Evolutionary conservation across 805 yeast genomes (phyloP).

Genomic region (Nakazawaea populi): DNA sequence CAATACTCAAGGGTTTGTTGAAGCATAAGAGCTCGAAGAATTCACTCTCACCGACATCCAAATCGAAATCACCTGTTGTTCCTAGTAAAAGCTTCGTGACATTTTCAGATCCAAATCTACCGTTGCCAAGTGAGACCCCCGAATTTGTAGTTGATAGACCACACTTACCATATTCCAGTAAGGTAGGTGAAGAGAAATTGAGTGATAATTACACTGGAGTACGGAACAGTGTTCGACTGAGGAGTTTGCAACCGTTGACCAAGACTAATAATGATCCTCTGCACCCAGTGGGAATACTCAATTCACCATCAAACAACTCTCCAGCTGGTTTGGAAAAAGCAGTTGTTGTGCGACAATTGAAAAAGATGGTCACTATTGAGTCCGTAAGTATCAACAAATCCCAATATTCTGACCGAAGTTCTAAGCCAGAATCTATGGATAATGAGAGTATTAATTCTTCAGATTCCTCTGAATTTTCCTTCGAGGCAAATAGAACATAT

Average conservation of each 20-base stretch:
- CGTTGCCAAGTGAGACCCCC: conserved; percentile 1
- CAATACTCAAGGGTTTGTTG: conserved; percentile 7
- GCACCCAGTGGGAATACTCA: neutral
- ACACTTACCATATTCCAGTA: neutral
- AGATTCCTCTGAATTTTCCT: conserved; percentile 27
- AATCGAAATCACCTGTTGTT: conserved; percentile 5
- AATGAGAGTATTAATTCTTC: conserved; percentile 4
- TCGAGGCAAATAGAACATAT: conserved; percentile 20
- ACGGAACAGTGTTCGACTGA: neutral
- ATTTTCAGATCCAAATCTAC: conserved; percentile 3
- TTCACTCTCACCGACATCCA: conserved; percentile 1
- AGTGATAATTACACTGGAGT: neutral
- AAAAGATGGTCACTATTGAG: neutral
- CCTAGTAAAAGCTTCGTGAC: conserved; percentile 8
- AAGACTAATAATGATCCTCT: no score
- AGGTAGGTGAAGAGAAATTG: neutral
- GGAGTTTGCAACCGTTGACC: no score
- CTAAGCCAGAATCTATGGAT: neutral
- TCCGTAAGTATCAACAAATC: neutral
- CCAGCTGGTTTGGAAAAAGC: conserved; percentile 1
- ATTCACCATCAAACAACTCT: neutral
- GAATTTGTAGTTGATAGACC: conserved; percentile 9
- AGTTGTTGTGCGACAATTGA: neutral
- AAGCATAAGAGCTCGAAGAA: conserved; percentile 7
- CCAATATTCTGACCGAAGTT: neutral